These are phyloP conservation scores for Hypoxylon cercidicola DNA, from an alignment of 495 filamentous ascomycete genomes.

Conservation along the genomic window DNA sequence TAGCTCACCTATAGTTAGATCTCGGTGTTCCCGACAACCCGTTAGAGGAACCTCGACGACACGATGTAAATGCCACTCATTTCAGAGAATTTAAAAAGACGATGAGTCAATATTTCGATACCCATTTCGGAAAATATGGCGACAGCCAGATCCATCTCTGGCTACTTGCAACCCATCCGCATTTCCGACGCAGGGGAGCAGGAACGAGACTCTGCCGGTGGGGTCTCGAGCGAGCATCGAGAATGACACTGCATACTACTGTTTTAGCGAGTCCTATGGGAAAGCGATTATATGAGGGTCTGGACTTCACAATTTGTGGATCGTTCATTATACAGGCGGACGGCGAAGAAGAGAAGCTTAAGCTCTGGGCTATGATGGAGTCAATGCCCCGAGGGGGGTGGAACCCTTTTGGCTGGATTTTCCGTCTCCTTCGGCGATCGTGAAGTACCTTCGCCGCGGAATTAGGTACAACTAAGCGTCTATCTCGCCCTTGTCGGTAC, in stretches of 20 bases:
- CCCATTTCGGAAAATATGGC: slow-evolving; percentile 41
- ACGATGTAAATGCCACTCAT: slow-evolving; percentile 47
- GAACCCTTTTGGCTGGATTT: neutral
- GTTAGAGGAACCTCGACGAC: slow-evolving; percentile 8
- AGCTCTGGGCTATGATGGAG: slow-evolving; percentile 51
- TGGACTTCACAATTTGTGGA: slow-evolving; percentile 39
- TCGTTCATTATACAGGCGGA: slow-evolving; percentile 45
- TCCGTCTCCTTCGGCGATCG: slow-evolving; percentile 2
- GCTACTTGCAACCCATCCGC: slow-evolving; percentile 48
- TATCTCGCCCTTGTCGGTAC: neutral
- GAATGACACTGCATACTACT: slow-evolving; percentile 37
- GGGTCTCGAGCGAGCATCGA: slow-evolving; percentile 44
- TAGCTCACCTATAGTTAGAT: slow-evolving; percentile 36
- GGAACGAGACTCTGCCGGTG: slow-evolving; percentile 46
- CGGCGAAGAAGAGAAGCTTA: slow-evolving; percentile 45
- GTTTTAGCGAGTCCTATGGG: slow-evolving; percentile 56
- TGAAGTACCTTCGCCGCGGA: neutral
- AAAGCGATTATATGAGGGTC: slow-evolving; percentile 43
- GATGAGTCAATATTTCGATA: slow-evolving; percentile 42
- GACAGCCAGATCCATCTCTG: slow-evolving; percentile 50
- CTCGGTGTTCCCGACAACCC: slow-evolving; percentile 26
- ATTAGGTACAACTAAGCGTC: neutral
- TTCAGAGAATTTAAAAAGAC: slow-evolving; percentile 45
- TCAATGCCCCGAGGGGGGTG: neutral
- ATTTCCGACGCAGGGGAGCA: slow-evolving; percentile 48